phyloP scores from a whole-genome alignment of 2,329 filamentous ascomycete species.

The Samsoniella hepiali region DNA sequence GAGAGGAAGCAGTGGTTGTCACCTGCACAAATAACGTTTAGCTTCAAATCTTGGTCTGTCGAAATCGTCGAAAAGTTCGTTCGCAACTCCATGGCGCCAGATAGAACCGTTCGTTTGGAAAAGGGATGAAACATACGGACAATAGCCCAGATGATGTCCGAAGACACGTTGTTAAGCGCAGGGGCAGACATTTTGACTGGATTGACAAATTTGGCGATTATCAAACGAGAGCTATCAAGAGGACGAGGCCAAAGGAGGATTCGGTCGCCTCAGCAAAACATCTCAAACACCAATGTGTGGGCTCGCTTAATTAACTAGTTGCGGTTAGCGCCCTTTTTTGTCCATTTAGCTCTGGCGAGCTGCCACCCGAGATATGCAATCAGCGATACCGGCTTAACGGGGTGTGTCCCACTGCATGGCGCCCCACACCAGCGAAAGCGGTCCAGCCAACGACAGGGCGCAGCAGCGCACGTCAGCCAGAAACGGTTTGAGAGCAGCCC shows the following conservation, averaged over 20 bases:
- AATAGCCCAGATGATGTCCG: slow-evolving; percentile 92
- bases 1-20: slow-evolving; percentile 86
- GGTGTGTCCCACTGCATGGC: not conserved
- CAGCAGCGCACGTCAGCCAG: slow-evolving; percentile 12
- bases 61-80: not conserved
- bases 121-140: slow-evolving; percentile 64
- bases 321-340: slow-evolving; percentile 27
- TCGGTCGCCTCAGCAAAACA: slow-evolving; percentile 13
- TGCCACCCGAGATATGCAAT: slow-evolving; percentile 5
- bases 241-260: not conserved
- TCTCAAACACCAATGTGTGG: slow-evolving; percentile 36
- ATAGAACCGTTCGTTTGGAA: not conserved
- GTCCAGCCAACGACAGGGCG: not conserved
- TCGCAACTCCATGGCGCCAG: not conserved
- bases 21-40: slow-evolving; percentile 50
- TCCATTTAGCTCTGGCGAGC: not conserved
- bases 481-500: slow-evolving; percentile 4
- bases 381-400: slow-evolving; percentile 5
- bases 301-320: slow-evolving; percentile 36
- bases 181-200: slow-evolving; percentile 54
- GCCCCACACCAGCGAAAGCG: not conserved
- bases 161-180: slow-evolving; percentile 70
- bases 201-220: slow-evolving; percentile 22
- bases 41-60: not conserved
- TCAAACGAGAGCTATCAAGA: slow-evolving; percentile 13